Evolutionary conservation across 257 asterid genomes (phyloP).

Genomic region (Lavandula angustifolia): DNA sequence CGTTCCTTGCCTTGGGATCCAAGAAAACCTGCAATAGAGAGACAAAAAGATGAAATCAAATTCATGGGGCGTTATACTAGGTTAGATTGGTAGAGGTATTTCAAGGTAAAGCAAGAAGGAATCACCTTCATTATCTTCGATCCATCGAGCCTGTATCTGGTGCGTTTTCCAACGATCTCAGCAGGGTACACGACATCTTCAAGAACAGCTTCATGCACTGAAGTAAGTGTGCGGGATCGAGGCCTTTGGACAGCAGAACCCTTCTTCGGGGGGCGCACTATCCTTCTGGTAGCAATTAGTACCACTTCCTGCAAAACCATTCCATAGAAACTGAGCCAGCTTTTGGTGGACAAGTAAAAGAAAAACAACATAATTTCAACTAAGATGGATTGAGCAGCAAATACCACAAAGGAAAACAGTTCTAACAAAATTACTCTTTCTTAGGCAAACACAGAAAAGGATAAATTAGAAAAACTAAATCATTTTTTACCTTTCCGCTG

Average conservation of each 20-base stretch:
- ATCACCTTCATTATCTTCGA: constrained; percentile 84
- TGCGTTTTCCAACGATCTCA: constrained; percentile 79
- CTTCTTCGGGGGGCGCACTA: constrained; percentile 82
- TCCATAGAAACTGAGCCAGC: no score
- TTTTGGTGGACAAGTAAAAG: no score
- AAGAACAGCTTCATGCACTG: constrained; percentile 83
- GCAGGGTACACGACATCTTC: constrained; percentile 88
- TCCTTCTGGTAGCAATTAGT: constrained; percentile 75
- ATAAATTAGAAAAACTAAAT: no score
- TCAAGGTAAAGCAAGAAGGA: neutral
- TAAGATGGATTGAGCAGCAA: no score
- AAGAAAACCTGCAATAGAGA: constrained; percentile 40
- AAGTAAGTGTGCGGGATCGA: constrained; percentile 76
- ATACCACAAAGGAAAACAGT: no score
- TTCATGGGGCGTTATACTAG: neutral
- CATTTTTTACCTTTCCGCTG: constrained; percentile 84
- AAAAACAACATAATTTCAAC: no score
- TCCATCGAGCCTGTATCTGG: constrained; percentile 71
- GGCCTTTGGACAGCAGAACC: constrained; percentile 88
- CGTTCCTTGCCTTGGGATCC: constrained; percentile 58
- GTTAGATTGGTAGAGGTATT: neutral
- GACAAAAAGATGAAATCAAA: neutral
- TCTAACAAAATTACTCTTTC: no score
- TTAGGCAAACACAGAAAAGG: no score
- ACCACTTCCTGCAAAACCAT: constrained; percentile 63